Conservation (phyloP, 352 stramenopile genomes). For the Pythium dissimile region DNA sequence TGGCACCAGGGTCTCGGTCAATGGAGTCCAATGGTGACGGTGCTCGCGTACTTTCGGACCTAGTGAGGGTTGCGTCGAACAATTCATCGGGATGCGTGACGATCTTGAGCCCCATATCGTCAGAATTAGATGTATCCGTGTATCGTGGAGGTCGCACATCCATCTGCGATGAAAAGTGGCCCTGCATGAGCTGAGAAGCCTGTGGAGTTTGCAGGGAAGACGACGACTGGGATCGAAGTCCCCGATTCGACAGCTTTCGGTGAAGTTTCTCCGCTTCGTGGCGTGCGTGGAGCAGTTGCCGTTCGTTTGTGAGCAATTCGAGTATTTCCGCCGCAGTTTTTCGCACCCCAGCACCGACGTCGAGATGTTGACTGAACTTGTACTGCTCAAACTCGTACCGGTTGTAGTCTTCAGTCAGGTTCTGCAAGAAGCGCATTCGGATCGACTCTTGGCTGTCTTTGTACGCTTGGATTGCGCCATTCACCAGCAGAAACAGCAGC, state of each 20-base stretch:
- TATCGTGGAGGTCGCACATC: constrained; percentile 26
- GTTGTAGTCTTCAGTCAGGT: constrained; percentile 60
- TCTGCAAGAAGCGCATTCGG: constrained; percentile 41
- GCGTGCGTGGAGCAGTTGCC: constrained; percentile 42
- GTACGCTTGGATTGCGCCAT: constrained; percentile 66
- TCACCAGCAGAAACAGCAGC: constrained; percentile 61
- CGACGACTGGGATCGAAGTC: constrained; percentile 34
- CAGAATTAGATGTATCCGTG: constrained; percentile 25
- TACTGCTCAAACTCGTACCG: constrained; percentile 73
- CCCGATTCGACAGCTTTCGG: constrained; percentile 45
- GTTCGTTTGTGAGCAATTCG: constrained; percentile 43
- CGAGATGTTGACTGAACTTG: constrained; percentile 66
- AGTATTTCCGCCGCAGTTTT: constrained; percentile 56
- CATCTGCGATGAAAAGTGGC: too few relatives aligned
- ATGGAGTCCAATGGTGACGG: background rate
- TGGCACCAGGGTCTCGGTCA: background rate
- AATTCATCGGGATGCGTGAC: constrained; percentile 38
- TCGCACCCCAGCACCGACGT: constrained; percentile 58
- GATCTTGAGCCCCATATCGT: constrained; percentile 42
- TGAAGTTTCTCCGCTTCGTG: constrained; percentile 51
- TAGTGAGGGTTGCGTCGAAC: constrained; percentile 14
- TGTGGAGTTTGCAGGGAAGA: background rate
- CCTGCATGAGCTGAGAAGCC: background rate
- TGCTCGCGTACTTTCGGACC: background rate
- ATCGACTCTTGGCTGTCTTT: constrained; percentile 48